Evolutionary conservation across 2,329 filamentous ascomycete species (phyloP).

Genomic region (Alternaria tenuissima): DNA sequence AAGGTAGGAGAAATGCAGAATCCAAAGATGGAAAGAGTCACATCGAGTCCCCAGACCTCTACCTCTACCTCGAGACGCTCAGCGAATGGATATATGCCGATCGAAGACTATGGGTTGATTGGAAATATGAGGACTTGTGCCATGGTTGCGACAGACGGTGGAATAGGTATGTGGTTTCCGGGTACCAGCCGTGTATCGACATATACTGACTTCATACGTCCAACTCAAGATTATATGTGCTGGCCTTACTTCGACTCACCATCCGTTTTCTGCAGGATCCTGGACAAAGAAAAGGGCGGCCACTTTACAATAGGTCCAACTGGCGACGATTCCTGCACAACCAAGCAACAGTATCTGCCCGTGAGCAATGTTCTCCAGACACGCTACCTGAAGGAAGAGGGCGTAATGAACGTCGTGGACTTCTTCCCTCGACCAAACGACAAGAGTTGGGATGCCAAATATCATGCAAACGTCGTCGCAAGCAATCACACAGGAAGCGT

Average conservation of each 20-base stretch:
- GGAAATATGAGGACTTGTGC: conserved; percentile 79
- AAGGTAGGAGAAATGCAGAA: conserved; percentile 24
- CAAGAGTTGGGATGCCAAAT: conserved; percentile 60
- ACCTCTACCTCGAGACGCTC: conserved; percentile 31
- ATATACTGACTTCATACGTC: conserved; percentile 67
- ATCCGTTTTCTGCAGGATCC: conserved; percentile 75
- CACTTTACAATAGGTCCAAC: conserved; percentile 70
- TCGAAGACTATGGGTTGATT: conserved; percentile 79
- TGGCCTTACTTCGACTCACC: conserved; percentile 80
- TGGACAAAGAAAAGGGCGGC: conserved; percentile 78
- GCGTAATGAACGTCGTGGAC: conserved; percentile 76
- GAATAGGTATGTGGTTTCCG: conserved; percentile 57
- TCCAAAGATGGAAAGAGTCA: conserved; percentile 17
- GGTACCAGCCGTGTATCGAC: conserved; percentile 56
- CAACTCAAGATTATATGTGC: conserved; percentile 11
- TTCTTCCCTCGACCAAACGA: conserved; percentile 75
- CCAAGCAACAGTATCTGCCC: conserved; percentile 80
- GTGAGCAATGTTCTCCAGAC: conserved; percentile 80
- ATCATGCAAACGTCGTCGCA: conserved; percentile 32
- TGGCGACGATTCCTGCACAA: conserved; percentile 64
- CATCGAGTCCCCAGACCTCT: conserved; percentile 16
- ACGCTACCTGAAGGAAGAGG: conserved; percentile 78
- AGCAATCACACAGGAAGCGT: conserved; percentile 39
- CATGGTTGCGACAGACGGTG: conserved; percentile 47
- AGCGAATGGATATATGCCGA: conserved; percentile 40